These are phyloP conservation scores for Pseudopediastrum boryanum DNA, from an alignment of 139 green algal genomes.

Conservation along the genomic window DNA sequence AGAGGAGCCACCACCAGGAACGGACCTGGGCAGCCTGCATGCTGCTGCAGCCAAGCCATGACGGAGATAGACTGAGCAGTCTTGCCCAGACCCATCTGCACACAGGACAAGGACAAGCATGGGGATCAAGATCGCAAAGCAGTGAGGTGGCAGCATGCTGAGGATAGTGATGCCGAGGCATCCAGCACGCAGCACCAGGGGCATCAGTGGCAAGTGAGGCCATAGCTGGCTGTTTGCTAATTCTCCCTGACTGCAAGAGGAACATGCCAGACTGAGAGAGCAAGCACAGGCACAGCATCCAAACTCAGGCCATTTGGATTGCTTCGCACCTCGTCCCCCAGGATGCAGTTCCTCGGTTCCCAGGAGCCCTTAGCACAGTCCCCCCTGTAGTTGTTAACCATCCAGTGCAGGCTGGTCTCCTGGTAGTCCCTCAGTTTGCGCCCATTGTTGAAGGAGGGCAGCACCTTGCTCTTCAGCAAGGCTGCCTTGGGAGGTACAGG, in stretches of 20 bases:
- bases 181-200: not conserved
- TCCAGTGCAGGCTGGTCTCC: constrained; percentile 78
- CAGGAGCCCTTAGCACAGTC: not conserved
- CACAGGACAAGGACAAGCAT: not conserved
- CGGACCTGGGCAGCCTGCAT: constrained; percentile 61
- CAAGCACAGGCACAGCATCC: no score
- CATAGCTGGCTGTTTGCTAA: no score
- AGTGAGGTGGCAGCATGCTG: not conserved
- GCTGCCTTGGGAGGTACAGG: not conserved
- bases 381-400: constrained; percentile 68
- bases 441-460: constrained; percentile 77
- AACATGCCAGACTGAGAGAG: no score
- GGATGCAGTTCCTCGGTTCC: constrained; percentile 75
- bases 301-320: not conserved
- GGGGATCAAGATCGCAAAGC: not conserved
- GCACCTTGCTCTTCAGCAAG: constrained; percentile 16
- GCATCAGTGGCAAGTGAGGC: no score
- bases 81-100: constrained; percentile 96
- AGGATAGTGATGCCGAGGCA: constrained; percentile 1
- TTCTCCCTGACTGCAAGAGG: no score
- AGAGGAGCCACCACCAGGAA: constrained; percentile 94
- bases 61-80: constrained; percentile 80
- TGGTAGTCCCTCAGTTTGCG: constrained; percentile 87
- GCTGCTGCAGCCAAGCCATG: constrained; percentile 70
- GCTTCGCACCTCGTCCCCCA: constrained; percentile 86